Percentiles rank a stretch among this genome's conserved stretches.
Evolutionary conservation across 2,329 filamentous ascomycete species (phyloP).

Genomic region (Aspergillus sp.): DNA sequence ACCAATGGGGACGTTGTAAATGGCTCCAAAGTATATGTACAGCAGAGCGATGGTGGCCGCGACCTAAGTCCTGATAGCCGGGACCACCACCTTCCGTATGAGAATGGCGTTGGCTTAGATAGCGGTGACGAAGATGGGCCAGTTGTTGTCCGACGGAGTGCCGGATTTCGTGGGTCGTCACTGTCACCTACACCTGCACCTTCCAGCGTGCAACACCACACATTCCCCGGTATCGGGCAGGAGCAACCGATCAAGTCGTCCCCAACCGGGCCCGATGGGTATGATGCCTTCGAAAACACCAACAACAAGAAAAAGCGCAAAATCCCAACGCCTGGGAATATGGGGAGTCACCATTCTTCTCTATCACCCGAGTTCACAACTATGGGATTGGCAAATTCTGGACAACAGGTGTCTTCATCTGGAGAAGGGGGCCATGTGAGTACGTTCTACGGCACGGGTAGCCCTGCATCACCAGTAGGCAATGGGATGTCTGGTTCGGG

Average conservation of each 20-base stretch:
- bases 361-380: conserved; percentile 65
- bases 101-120: conserved; percentile 57
- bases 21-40: conserved; percentile 46
- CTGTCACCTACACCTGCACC: conserved; percentile 34
- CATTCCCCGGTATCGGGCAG: conserved; percentile 28
- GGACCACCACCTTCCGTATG: conserved; percentile 50
- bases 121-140: conserved; percentile 61
- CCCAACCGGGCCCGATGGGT: conserved; percentile 76
- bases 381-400: conserved; percentile 57
- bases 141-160: conserved; percentile 43
- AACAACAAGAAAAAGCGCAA: conserved; percentile 99
- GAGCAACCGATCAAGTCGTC: conserved; percentile 53
- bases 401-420: conserved; percentile 45
- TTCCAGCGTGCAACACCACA: conserved; percentile 26
- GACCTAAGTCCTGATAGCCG: conserved; percentile 37
- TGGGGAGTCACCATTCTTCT: conserved; percentile 57
- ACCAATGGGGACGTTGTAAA: conserved; percentile 56
- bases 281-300: conserved; percentile 96
- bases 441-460: conserved; percentile 58
- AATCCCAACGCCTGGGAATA: conserved; percentile 83
- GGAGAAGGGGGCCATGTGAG: conserved; percentile 49
- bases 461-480: conserved; percentile 54
- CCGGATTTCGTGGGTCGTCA: conserved; percentile 40
- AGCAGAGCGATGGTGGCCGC: conserved; percentile 43
- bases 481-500: conserved; percentile 82